Base-by-base conservation (phyloP, 139 green algal species). In the Pleodorina starrii region DNA sequence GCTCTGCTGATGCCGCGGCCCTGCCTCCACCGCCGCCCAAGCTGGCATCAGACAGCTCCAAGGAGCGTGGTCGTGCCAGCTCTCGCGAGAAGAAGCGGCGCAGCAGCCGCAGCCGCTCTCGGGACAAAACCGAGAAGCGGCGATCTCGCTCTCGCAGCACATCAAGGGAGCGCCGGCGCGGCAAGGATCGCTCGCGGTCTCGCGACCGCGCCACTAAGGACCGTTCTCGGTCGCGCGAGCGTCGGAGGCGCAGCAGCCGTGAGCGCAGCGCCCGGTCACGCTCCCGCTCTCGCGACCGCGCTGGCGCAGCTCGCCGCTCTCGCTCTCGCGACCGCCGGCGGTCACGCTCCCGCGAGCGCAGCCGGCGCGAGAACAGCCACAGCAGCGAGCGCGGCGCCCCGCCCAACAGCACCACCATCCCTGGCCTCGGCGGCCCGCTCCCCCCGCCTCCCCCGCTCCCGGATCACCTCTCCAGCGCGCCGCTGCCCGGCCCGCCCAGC, bases 191-290 rank as follows among this genome's bases (percentile, higher is more conserved):
- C 25, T 85, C 78, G 4, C 78, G 78, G 2, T 85, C 78, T 23
- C 78, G 78, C 32, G 78, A 85, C 29, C 78, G 79, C 12, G 38
- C 36, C 9, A 75, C 42, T 25, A 86, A 86, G 60, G 81, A 87
- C 42, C 81, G 81, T 11, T 87, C 81, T 19, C 60, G 81, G 29
- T 87, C 81, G 2, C 81, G 81, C n/a, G 81, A 87, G n/a, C 60
- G 81, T 16, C 81, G 81, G 14, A 40, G 81, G 3, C 60, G 81
- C 32, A 76, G 81, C 79, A 86, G 79, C 59, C 57, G 79, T 27
- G 79, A 86, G 59, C 79, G 79, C 40, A 75, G 57, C 57, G 57
- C 9, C 11, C 79, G 79, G 25, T 86, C 79, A 27, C 79, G 79
- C 9, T 86, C 79, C 1, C 81, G 81, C 6, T 87, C 81, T 14